phyloP scores from a whole-genome alignment of 1,284 basidiomycete genomes.

The Apiotrichum siamense region DNA sequence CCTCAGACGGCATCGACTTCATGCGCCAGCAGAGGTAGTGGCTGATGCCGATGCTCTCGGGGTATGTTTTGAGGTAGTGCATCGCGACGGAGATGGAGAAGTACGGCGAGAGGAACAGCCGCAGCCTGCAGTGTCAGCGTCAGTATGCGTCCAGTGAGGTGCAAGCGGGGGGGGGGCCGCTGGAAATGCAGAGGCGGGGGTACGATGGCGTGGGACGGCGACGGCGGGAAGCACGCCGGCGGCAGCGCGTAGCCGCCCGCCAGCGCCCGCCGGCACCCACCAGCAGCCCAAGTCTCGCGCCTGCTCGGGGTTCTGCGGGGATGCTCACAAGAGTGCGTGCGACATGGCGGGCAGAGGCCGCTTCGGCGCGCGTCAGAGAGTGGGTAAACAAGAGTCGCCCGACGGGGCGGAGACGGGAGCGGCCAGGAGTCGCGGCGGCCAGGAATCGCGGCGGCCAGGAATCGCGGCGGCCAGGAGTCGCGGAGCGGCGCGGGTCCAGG shows the following conservation, averaged over 20 bases:
- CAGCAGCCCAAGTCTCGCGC: too few relatives aligned
- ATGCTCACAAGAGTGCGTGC: slow-evolving; percentile 30
- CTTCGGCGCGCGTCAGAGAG: background rate
- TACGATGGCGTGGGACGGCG: too few relatives aligned
- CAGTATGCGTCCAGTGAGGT: background rate
- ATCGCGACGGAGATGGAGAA: slow-evolving; percentile 88
- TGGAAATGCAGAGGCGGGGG: background rate
- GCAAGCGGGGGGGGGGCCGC: background rate
- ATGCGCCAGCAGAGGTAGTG: slow-evolving; percentile 87
- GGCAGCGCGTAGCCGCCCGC: too few relatives aligned
- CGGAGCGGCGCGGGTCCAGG: too few relatives aligned
- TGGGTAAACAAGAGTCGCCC: background rate
- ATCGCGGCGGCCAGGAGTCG: too few relatives aligned
- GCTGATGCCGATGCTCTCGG: slow-evolving; percentile 90
- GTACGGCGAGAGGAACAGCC: slow-evolving; percentile 83
- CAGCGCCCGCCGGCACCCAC: too few relatives aligned
- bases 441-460: too few relatives aligned
- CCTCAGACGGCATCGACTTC: slow-evolving; percentile 65
- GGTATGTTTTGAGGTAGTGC: slow-evolving; percentile 78
- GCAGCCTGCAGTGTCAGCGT: slow-evolving; percentile 50
- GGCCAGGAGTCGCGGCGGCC: too few relatives aligned
- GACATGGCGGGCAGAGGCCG: slow-evolving; percentile 23
- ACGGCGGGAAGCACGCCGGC: too few relatives aligned
- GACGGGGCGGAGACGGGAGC: too few relatives aligned
- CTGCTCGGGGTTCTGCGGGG: too few relatives aligned